Percentiles rank a stretch among this genome's conserved stretches.
Evolutionary conservation across 2,329 filamentous ascomycete species (phyloP).

Genomic region (Pestalotiopsis sp.): DNA sequence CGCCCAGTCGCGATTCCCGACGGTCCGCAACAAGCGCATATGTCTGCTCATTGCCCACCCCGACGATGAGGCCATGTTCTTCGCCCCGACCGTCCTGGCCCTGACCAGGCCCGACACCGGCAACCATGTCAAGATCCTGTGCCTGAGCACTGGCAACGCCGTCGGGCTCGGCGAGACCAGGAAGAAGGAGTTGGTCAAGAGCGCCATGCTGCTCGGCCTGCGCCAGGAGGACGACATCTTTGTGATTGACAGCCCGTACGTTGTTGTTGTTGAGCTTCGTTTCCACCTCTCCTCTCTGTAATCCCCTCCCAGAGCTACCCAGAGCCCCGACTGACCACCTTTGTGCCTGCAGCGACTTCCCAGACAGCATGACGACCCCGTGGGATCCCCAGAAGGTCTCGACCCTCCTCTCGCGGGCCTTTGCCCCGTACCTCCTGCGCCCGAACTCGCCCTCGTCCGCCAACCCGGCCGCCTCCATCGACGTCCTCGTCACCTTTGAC

Average conservation of each 20-base stretch:
- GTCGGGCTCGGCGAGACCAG: conserved; percentile 84
- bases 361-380: conserved; percentile 80
- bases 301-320: neutral
- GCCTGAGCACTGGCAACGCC: conserved; percentile 85
- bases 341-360: conserved; percentile 60
- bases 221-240: conserved; percentile 77
- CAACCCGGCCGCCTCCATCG: conserved; percentile 60
- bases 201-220: conserved; percentile 75
- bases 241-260: conserved; percentile 77
- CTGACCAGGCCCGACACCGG: conserved; percentile 77
- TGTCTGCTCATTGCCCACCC: conserved; percentile 94
- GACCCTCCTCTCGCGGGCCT: conserved; percentile 69
- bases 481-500: conserved; percentile 91
- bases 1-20: conserved; percentile 60
- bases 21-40: conserved; percentile 79
- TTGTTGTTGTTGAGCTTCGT: conserved; percentile 16
- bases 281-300: neutral
- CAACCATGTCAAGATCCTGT: conserved; percentile 93
- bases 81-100: conserved; percentile 84
- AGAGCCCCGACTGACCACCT: neutral
- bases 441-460: conserved; percentile 25
- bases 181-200: conserved; percentile 81
- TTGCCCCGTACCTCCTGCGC: conserved; percentile 64
- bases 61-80: conserved; percentile 99
- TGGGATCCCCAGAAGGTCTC: conserved; percentile 77